These are phyloP conservation scores for Phytophthora citrophthora DNA, from an alignment of 352 stramenopile species.

Conservation along the genomic window DNA sequence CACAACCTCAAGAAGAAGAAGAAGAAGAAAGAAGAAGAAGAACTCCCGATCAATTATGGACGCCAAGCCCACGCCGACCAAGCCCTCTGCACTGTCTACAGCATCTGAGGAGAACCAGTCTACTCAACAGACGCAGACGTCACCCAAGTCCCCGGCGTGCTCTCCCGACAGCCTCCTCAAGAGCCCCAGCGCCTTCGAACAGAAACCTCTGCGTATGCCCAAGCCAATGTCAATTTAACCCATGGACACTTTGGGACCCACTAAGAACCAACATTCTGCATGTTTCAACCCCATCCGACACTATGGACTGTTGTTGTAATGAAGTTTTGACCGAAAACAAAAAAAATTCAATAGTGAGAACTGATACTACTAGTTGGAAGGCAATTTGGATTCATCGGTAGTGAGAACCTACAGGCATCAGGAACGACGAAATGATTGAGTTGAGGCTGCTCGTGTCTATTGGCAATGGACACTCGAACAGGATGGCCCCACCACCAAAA, in stretches of 20 bases:
- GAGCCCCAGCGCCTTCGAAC: conserved; percentile 57
- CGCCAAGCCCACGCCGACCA: conserved; percentile 10
- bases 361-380: background rate
- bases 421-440: conserved; percentile 13
- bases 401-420: conserved; percentile 17
- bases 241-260: background rate
- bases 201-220: conserved; percentile 71
- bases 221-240: conserved; percentile 73
- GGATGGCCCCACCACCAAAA: conserved; percentile 2
- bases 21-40: conserved; percentile 5
- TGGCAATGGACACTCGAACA: conserved; percentile 29
- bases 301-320: too few relatives aligned
- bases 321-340: background rate
- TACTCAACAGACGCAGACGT: background rate
- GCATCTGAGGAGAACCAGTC: background rate
- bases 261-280: background rate
- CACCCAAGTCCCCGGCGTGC: conserved; percentile 22
- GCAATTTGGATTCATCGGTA: conserved; percentile 17
- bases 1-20: conserved; percentile 21
- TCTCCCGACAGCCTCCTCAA: conserved; percentile 37
- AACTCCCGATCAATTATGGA: conserved; percentile 10
- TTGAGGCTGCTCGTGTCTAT: background rate
- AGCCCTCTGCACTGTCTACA: conserved; percentile 4
- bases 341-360: background rate
- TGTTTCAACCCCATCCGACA: too few relatives aligned